Base-by-base conservation (phyloP, 1,284 basidiomycete genomes). In the Ceratobasidium sp. region DNA sequence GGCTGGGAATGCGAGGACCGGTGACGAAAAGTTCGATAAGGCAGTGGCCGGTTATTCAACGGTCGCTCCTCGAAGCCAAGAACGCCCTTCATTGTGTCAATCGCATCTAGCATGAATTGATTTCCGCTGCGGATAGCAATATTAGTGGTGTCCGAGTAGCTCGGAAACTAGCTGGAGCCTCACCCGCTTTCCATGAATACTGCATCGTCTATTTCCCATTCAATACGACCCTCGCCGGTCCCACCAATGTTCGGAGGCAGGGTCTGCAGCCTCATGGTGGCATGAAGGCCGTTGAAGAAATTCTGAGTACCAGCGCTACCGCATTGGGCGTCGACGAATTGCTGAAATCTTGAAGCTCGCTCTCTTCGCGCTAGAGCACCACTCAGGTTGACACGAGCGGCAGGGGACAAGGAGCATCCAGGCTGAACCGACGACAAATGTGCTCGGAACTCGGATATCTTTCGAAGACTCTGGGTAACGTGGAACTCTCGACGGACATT, bases 161-260 rank as follows among this genome's bases (percentile, higher is more conserved):
- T 52, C 32, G 57, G 55, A 46, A 30, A 50, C 26, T 44, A 52
- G 72, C 43, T 54, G 21, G 23, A 41, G 58, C 55, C 75, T 66
- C 63, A 76, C 75, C 73, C 76, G 69, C 73, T 76, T 62, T 77
- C 76, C 67, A 77, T 74, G 59, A 77, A 77, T 35, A 76, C 72
- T 18, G 74, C 73, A 67, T 77, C 76, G 38, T 77, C 76, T 0
- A 77, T 57, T 61, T 77, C 76, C 76, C 76, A 77, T 55, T 77
- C 72, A 43, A 77, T 73, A 26, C 75, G 73, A 43, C 46, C 49
- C 21, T 63, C 64, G 21, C 76, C 76, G 16, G 73, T 74, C 47
- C 76, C 76, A 55, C 76, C 76, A 14, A 75, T 47, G 47, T 66
- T 75, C 30, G 62, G 61, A 41, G 73, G 72, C 18, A 75, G 57